Conservation (phyloP, 768 basidiomycete genomes). For the Cystoderma amianthinum region DNA sequence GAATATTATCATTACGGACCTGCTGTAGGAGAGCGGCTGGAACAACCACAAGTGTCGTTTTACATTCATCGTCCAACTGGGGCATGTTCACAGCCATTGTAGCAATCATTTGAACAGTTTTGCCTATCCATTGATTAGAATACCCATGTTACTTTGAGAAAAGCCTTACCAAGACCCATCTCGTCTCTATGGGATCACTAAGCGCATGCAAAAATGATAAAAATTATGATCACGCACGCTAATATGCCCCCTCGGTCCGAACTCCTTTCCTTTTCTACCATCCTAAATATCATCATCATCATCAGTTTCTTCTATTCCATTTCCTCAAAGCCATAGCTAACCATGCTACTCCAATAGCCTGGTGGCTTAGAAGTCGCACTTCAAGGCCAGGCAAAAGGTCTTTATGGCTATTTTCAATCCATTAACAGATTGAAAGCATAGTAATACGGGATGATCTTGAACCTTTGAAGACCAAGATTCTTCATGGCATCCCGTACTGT, state of each 20-base stretch:
- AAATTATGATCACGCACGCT: constrained; percentile 31
- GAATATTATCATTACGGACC: constrained; percentile 22
- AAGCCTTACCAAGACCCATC: constrained; percentile 51
- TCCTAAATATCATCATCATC: constrained; percentile 28
- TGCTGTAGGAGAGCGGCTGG: constrained; percentile 72
- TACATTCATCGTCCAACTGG: constrained; percentile 29
- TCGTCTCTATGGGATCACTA: constrained; percentile 48
- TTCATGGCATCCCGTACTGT: constrained; percentile 47
- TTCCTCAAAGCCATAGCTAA: constrained; percentile 18
- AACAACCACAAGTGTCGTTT: constrained; percentile 68
- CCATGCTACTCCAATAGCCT: constrained; percentile 75
- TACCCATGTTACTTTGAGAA: constrained; percentile 1
- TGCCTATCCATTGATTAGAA: constrained; percentile 26
- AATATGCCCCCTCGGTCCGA: constrained; percentile 56
- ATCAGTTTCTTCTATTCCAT: neutral
- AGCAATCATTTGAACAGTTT: constrained; percentile 79
- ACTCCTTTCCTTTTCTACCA: constrained; percentile 56
- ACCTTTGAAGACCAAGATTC: constrained; percentile 46
- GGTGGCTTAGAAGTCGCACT: constrained; percentile 66
- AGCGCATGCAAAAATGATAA: constrained; percentile 3
- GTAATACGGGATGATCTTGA: constrained; percentile 7
- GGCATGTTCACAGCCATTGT: constrained; percentile 67
- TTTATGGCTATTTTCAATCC: constrained; percentile 31
- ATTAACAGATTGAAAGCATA: neutral
- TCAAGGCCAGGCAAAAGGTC: constrained; percentile 64